Base-by-base conservation (phyloP, 805 yeast genomes). In the Spathaspora hagerdaliae region DNA sequence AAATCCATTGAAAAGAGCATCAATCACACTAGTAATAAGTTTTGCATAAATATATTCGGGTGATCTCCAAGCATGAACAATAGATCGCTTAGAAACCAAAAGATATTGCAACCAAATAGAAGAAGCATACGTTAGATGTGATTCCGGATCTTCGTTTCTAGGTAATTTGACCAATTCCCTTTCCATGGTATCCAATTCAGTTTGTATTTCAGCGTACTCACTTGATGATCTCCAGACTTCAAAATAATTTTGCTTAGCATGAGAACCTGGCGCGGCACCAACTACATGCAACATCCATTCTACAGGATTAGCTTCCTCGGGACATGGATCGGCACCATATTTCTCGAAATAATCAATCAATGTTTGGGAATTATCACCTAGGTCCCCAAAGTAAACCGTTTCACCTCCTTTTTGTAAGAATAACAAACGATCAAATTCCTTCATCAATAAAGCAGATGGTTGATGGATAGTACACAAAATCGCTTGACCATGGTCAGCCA, bases 271-370 rank as follows among this genome's bases (percentile, higher is more conserved):
- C 31, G 89, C 89, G 42, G 89, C 89, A 56, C 90, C 89, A 56
- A 84, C 84, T 50, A 83, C 85, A 50, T 85, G 85, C 64, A 88
- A 71, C 95, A 88, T 88, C 94, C 95, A 88, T 67, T 87, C 96
- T 12, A 68, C 69, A 12, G 69, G 69, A 48, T 64, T 64, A 8
- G 69, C 65, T 53, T 64, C 65, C 31, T 48, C 42, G 12, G 71
- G 71, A 56, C 69, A 65, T 37, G 58, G 58, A 38, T 58, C 64
- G 31, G 90, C 89, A 32, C 96, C 86, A 58, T 82, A 66, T 53
- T 74, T 75, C 65, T 85, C 91, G 56, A 85, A 85, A 62, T 85
- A 85, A 47, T 71, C 61, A 38, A 82, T 76, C 63, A 85, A 69
- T 5, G 81, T 70, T 35, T 54, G 46, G 40, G 85, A 83, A 59